Conservation (phyloP, 2,329 filamentous ascomycete genomes). For the Colletotrichum aenigma region DNA sequence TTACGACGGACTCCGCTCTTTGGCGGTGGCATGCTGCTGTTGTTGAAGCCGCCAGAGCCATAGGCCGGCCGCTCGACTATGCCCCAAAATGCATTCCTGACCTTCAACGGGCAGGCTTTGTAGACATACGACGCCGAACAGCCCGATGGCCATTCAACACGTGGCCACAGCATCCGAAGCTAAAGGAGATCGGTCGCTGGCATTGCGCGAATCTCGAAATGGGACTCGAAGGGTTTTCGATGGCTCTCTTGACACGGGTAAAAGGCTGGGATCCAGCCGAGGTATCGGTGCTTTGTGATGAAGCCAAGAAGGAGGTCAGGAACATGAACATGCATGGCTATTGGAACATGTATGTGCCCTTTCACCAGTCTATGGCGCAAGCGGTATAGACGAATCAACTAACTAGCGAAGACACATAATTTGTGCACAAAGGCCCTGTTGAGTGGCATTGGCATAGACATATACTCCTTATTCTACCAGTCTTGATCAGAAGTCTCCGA, state of each 20-base stretch:
- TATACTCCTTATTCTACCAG: background rate
- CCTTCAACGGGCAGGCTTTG: conserved; percentile 8
- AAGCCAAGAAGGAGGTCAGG: conserved; percentile 25
- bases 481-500: background rate
- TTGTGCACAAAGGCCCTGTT: background rate
- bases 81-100: conserved; percentile 27
- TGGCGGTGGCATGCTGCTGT: conserved; percentile 31
- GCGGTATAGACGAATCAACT: background rate
- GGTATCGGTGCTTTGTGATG: conserved; percentile 23
- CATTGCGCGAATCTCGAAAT: conserved; percentile 31
- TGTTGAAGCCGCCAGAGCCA: conserved; percentile 29
- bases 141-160: conserved; percentile 18
- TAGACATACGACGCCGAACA: background rate
- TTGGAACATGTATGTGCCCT: conserved; percentile 10
- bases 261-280: conserved; percentile 37
- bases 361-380: background rate
- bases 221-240: conserved; percentile 36
- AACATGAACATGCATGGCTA: conserved; percentile 29
- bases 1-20: conserved; percentile 30
- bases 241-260: conserved; percentile 39
- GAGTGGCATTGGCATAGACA: background rate
- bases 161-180: conserved; percentile 21
- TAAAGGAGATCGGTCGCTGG: conserved; percentile 21
- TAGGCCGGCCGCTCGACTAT: conserved; percentile 32
- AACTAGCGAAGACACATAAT: background rate